Base-by-base conservation (phyloP, 164 flowering plant species). In the Amborella trichopoda region DNA sequence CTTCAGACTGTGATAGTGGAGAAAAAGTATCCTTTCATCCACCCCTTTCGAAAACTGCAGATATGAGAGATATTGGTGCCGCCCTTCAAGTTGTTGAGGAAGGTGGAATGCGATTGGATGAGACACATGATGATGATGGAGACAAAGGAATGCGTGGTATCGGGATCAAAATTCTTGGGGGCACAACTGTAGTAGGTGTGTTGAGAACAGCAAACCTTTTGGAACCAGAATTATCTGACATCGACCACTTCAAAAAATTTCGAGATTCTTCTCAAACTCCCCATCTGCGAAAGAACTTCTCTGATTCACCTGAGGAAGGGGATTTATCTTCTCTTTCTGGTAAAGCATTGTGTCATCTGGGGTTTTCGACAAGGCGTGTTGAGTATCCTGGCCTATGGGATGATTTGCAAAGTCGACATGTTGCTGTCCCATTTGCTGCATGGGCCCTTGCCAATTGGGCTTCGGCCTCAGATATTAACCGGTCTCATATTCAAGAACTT, bases 391-490 rank as follows among this genome's bases (percentile, higher is more conserved):
- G 99, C 40, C 85, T 91, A 11, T 91, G 99, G 99, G 99, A 91
- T 82, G 99, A 91, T 77, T 69, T 91, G 72, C 83, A 74, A 46
- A 64, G 76, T 53, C 69, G 87, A 62, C 99, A 87, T 65, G 90
- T 91, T 40, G 99, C 99, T 41, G 94, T 93, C 27, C 96, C 99
- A 38, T 93, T 93, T 71, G 99, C 99, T 41, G 77, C 96, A 41
- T 93, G 99, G 96, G 96, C 99, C 30, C 58, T 93, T 36, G 96
- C 96, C 49, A 84, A 80, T 53, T 93, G 99, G 96, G 94, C 96
- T 32, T 71, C 64, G 77, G 86, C 95, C 23, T 93, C 99, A 27
- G 81, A 75, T 3, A 45, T 50, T 54, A 93, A 93, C 56, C 78
- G 99, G 45, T 55, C 61, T 40, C 91, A 57, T 63, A 93, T 93